Base-by-base conservation (phyloP, 2,329 filamentous ascomycete genomes). In the Penicillium sp. region DNA sequence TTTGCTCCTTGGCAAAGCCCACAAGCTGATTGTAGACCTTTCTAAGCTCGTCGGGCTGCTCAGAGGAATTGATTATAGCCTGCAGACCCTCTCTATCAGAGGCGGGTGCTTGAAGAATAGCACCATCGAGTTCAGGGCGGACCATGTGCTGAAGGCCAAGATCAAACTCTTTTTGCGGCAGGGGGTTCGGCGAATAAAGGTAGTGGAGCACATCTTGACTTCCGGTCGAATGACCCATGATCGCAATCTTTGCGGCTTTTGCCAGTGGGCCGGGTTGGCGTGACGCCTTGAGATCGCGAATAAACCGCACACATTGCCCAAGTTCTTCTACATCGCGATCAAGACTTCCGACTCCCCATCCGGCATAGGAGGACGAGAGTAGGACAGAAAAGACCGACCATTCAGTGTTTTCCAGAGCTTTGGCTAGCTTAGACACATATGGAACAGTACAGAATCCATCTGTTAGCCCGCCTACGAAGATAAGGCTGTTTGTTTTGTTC, bases 81-180 rank as follows among this genome's bases (percentile, higher is more conserved):
- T 84, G 74, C 7, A 81, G 67, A 4, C 81, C 83, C 69, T 95
- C 88, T 30, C 90, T 81, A 70, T 96, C 91, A 1, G 85, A 90
- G 4, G 92, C 86, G 0, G 89, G 86, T 0, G 88, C 90, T 71
- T 96, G 91, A 52, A 96, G 75, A 42, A 96, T 88, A 46, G 86
- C 86, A 35, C 88, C 91, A 57, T 94, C 84, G 1, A 96, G 75
- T 0, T 55, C 75, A 0, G 84, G 82, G 12, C 82, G 75, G 38
- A 74, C 72, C 6, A 73, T 57, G 42, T 75, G 60, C 33, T 65
- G 45, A 14, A 70, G 61, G 5, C 64, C 64, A 7, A 58, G 49
- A 45, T 68, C 66, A 30, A 66, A 64, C 6, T 66, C 53, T 58
- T 66, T 42, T 65, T 61, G 31, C 33, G 67, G 63, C 57, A 71